Evolutionary conservation across 441 rosid genomes (phyloP).

Genomic region (Erodium moschatum): DNA sequence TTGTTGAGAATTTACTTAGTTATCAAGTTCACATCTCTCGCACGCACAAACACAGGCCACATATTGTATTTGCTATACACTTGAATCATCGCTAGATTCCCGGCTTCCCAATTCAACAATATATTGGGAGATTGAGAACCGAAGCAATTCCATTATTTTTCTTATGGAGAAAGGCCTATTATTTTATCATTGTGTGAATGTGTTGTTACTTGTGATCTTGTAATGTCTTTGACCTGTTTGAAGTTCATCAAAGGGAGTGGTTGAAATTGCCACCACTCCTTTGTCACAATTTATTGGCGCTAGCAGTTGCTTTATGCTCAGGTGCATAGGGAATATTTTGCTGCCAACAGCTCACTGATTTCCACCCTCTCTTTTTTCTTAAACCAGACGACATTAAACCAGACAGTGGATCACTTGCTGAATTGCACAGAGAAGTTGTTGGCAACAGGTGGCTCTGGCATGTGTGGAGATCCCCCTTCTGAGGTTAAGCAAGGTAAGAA

Average conservation of each 20-base stretch:
- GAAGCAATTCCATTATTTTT: not conserved
- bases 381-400: constrained; percentile 43
- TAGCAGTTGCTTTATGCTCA: not conserved
- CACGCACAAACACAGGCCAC: not conserved
- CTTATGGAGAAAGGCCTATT: not conserved
- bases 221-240: constrained; percentile 9
- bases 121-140: not conserved
- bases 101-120: not conserved
- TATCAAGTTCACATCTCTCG: not conserved
- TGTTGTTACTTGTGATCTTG: not conserved
- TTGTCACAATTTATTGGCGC: not conserved
- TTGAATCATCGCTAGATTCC: not conserved
- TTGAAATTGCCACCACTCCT: not conserved
- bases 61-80: not conserved
- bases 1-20: not conserved
- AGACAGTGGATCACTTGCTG: constrained; percentile 58
- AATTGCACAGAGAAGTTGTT: constrained; percentile 51
- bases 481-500: constrained; percentile 19
- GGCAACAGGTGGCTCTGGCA: constrained; percentile 28
- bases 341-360: constrained; percentile 3
- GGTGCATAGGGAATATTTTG: constrained; percentile 5
- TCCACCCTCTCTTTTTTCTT: constrained; percentile 3
- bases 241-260: constrained; percentile 9
- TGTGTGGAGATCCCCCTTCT: constrained; percentile 16
- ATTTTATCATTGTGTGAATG: not conserved